Base-by-base conservation (phyloP, 1,284 basidiomycete species). In the Prillingera fragicola region DNA sequence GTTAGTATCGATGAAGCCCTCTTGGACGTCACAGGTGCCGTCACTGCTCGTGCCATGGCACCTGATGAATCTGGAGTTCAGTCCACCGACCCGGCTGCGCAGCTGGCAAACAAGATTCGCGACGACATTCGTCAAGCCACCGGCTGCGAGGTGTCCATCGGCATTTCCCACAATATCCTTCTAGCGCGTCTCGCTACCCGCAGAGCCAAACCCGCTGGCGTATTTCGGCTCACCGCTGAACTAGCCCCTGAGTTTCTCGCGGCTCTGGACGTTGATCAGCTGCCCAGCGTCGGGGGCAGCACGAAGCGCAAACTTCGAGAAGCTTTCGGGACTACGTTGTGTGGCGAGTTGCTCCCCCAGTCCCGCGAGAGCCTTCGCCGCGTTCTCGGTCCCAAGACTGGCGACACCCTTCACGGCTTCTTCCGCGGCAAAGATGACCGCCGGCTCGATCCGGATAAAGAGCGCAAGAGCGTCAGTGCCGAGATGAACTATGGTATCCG, bases 401-500 rank as follows among this genome's bases (percentile, higher is more conserved):
- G 91, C 2, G 84, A 87, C 62, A 89, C 79, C 42, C 67, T 96
- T 19, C 91, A 82, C 66, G 86, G 87, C 29, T 87, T 83, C 3
- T 70, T 92, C 31, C 78, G 87, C 14, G 94, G 92, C 0, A 74
- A 87, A 27, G 94, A 97, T 58, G 78, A 84, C 25, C 78, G 82
- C 34, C 79, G 78, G 48, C 71, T 97, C 24, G 85, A 90, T 63
- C 83, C 81, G 28, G 84, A 87, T 62, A 88, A 88, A 60, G 79
- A 81, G 43, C 75, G 90, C 56, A 89, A 88, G 67, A 86, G 83
- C 4, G 87, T 96, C 12, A 87, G 83, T 12, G 89, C 85, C 41
- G 90, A 94, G 64, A 87, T 94, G 59, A 95, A 90, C 63, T 98
- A 97, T 67, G 94, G 90, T 0, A 96, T 98, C 42, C 83, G 94